phyloP scores from a whole-genome alignment of 2,329 filamentous ascomycete genomes.

The Purpureocillium lavendulum region DNA sequence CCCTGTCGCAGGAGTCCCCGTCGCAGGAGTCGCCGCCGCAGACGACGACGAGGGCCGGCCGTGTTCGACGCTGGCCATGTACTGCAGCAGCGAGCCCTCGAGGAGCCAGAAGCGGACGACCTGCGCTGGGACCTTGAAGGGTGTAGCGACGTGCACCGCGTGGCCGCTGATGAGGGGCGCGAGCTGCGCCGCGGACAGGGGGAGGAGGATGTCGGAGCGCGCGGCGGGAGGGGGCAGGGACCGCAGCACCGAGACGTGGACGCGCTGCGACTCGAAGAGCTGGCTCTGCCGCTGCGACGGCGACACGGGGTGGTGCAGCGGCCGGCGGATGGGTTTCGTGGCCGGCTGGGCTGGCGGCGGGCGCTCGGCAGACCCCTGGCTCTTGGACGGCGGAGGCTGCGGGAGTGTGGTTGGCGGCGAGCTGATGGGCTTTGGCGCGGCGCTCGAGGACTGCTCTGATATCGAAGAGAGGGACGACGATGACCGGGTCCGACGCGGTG shows the following conservation, averaged over 20 bases:
- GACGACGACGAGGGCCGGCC: too few relatives aligned
- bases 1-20: slow-evolving; percentile 22
- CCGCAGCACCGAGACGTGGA: slow-evolving; percentile 40
- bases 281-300: slow-evolving; percentile 16
- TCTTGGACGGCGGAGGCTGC: slow-evolving; percentile 8
- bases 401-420: slow-evolving; percentile 9
- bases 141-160: slow-evolving; percentile 47
- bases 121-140: slow-evolving; percentile 44
- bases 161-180: slow-evolving; percentile 37
- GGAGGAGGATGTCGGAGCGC: slow-evolving; percentile 46
- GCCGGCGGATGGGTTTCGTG: slow-evolving; percentile 15
- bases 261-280: slow-evolving; percentile 35
- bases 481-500: slow-evolving; percentile 1
- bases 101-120: slow-evolving; percentile 58
- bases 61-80: slow-evolving; percentile 47
- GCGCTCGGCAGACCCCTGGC: slow-evolving; percentile 5
- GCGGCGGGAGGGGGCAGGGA: slow-evolving; percentile 38
- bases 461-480: neutral
- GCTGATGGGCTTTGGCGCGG: neutral
- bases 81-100: slow-evolving; percentile 42
- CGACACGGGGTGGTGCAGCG: slow-evolving; percentile 14
- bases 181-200: slow-evolving; percentile 38
- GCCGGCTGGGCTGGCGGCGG: neutral
- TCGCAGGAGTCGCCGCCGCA: slow-evolving; percentile 29
- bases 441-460: neutral